Evolutionary conservation across 2,329 filamentous ascomycete genomes (phyloP).

Genomic region (Trichoderma brevicompactum): DNA sequence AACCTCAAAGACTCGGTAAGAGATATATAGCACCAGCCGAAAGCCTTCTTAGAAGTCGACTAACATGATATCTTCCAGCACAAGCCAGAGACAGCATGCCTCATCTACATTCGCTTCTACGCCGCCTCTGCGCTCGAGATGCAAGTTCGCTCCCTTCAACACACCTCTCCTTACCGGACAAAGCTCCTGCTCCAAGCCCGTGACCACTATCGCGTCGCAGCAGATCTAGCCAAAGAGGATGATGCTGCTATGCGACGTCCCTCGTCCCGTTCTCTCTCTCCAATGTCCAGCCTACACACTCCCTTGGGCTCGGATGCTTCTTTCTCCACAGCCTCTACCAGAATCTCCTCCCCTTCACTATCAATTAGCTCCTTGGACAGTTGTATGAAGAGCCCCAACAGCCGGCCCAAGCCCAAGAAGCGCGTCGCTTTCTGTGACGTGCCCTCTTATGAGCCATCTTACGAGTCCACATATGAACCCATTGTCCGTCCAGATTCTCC

Average conservation of each 20-base stretch:
- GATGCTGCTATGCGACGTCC: conserved; percentile 45
- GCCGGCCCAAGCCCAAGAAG: conserved; percentile 43
- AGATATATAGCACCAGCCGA: neutral
- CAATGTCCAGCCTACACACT: conserved; percentile 50
- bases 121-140: conserved; percentile 64
- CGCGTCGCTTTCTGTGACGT: conserved; percentile 46
- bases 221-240: conserved; percentile 54
- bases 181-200: conserved; percentile 57
- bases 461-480: conserved; percentile 46
- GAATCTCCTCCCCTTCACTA: conserved; percentile 53
- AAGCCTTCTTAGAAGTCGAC: neutral
- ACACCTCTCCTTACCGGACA: conserved; percentile 51
- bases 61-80: conserved; percentile 6
- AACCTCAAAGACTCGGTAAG: conserved; percentile 52
- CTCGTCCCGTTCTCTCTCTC: conserved; percentile 47
- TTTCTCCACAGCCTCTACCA: conserved; percentile 48
- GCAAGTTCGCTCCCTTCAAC: conserved; percentile 55
- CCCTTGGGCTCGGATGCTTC: conserved; percentile 54
- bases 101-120: conserved; percentile 65
- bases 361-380: conserved; percentile 39
- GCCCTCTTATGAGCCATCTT: conserved; percentile 42
- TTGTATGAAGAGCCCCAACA: conserved; percentile 26
- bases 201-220: conserved; percentile 56
- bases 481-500: conserved; percentile 63
- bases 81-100: conserved; percentile 55